Evolutionary conservation across 257 asterid species (phyloP), one percentile per base, ranked within the genome.

Genomic region (Avicennia marina): DNA sequence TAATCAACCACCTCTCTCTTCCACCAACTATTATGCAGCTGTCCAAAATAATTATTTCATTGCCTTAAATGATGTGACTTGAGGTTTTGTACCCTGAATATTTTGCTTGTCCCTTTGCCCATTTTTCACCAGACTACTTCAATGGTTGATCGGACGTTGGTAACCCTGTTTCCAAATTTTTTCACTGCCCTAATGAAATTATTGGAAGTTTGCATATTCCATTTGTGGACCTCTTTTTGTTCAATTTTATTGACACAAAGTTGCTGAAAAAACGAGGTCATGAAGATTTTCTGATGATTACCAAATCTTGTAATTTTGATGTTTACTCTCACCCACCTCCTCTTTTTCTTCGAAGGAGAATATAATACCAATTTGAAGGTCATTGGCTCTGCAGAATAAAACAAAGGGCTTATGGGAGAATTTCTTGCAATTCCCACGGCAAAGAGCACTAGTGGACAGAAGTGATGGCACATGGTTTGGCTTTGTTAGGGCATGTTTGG

Each of bases 401-500:
- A 71, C 66, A 71, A 66, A 65, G 40, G 34, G 40, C 50, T 72
- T 67, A 57, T 50, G 60, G 48, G 58, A 48, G 77, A 69, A 75
- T 77, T 76, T 74, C 72, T 77, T 71, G 83, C 77, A 58, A 76
- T 73, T 70, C 73, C 74, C 74, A 70, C 59, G 51, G 58, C 63
- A 24, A 48, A 42, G 10, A 19, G 64, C 72, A 77, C 72, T 56
- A 72, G 57, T 53, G 61, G 59, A 78, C 86, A 84, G 73, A 74
- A 84, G 69, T 72, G 82, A 78, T 74, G 83, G 80, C 82, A 75
- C 74, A 61, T 80, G 55, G 76, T 72, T 81, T 86, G 93, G 63
- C 76, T 74, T 81, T 82, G 95, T 78, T 82, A 80, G 78, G 87
- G 78, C 80, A 50, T 80, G 88, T 72, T 84, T 80, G 94, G 93